Evolutionary conservation across 805 yeast species (phyloP).

Genomic region (Pichia californica): DNA sequence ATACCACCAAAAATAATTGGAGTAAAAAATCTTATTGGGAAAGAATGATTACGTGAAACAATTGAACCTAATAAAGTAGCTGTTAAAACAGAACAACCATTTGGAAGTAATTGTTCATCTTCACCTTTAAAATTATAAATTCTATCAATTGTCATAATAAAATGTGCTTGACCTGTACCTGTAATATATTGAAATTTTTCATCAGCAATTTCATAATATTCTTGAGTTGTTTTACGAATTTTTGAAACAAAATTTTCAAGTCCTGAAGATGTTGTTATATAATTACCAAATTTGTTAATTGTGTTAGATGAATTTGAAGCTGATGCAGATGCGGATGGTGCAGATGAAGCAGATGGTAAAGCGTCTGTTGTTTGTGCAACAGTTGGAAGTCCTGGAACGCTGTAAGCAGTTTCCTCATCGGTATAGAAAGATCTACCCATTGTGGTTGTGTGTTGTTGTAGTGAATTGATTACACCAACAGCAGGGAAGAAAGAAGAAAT

Average conservation of each 20-base stretch:
- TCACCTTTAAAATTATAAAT: constrained; percentile 37
- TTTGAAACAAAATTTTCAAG: constrained; percentile 38
- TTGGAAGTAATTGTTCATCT: constrained; percentile 56
- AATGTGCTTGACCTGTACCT: constrained; percentile 42
- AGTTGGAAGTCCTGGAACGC: constrained; percentile 43
- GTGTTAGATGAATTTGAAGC: too few species aligned
- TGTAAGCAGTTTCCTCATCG: constrained; percentile 42
- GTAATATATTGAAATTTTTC: constrained; percentile 43
- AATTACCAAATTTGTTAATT: constrained; percentile 42
- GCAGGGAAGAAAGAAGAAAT: too few species aligned
- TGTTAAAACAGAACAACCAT: constrained; percentile 47
- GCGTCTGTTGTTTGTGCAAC: constrained; percentile 1
- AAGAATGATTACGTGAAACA: constrained; percentile 38
- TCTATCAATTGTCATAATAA: constrained; percentile 24
- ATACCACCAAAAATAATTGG: constrained; percentile 46
- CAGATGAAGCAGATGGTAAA: constrained; percentile 24
- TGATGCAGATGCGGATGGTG: too few species aligned
- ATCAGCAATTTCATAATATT: constrained; percentile 30
- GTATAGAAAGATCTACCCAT: constrained; percentile 40
- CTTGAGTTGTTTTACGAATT: constrained; percentile 34
- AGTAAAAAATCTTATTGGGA: constrained; percentile 44
- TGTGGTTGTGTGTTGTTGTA: too few species aligned
- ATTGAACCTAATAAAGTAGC: constrained; percentile 53
- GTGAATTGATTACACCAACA: too few species aligned
- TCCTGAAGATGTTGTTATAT: constrained; percentile 42